Percentiles rank a stretch among this genome's conserved stretches.
Evolutionary conservation across 352 stramenopile genomes (phyloP).

Genomic region (Plasmopara viticola): DNA sequence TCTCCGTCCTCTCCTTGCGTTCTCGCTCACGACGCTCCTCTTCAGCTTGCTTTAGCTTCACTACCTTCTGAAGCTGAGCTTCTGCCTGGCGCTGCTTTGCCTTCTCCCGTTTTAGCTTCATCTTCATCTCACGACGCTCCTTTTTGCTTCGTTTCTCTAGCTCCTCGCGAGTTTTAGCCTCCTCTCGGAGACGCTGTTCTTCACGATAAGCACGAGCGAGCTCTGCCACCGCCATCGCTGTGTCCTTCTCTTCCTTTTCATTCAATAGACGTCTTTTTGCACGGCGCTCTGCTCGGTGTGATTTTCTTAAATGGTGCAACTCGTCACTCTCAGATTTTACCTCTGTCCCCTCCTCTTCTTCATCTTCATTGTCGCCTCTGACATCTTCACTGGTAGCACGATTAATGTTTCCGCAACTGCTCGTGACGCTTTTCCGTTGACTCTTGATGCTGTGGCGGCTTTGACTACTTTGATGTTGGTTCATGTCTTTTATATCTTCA

Average conservation of each 20-base stretch:
- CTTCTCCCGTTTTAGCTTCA: conserved; percentile 36
- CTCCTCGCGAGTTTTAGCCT: conserved; percentile 31
- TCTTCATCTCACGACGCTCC: conserved; percentile 33
- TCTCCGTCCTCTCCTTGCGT: conserved; percentile 28
- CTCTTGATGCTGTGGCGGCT: conserved; percentile 21
- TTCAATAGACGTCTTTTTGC: conserved; percentile 31
- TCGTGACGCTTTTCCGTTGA: conserved; percentile 29
- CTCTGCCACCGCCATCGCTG: conserved; percentile 27
- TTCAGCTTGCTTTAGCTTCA: conserved; percentile 36
- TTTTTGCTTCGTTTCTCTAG: conserved; percentile 38
- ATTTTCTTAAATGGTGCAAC: conserved; percentile 29
- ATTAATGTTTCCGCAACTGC: conserved; percentile 21
- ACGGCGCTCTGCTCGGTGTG: conserved; percentile 32
- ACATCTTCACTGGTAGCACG: conserved; percentile 7
- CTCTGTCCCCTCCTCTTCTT: conserved; percentile 6
- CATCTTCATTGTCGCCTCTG: conserved; percentile 18
- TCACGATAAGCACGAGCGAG: conserved; percentile 33
- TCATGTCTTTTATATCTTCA: conserved; percentile 12
- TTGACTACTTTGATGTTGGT: conserved; percentile 16
- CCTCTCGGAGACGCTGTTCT: conserved; percentile 34
- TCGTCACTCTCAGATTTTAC: conserved; percentile 22
- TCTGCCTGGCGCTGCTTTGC: conserved; percentile 33
- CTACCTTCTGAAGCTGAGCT: conserved; percentile 27
- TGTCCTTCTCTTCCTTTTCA: conserved; percentile 19
- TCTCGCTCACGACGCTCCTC: conserved; percentile 33